These are phyloP conservation scores for Nakaseomyces sp. DNA, from an alignment of 1,139 yeast species.

Conservation along the genomic window DNA sequence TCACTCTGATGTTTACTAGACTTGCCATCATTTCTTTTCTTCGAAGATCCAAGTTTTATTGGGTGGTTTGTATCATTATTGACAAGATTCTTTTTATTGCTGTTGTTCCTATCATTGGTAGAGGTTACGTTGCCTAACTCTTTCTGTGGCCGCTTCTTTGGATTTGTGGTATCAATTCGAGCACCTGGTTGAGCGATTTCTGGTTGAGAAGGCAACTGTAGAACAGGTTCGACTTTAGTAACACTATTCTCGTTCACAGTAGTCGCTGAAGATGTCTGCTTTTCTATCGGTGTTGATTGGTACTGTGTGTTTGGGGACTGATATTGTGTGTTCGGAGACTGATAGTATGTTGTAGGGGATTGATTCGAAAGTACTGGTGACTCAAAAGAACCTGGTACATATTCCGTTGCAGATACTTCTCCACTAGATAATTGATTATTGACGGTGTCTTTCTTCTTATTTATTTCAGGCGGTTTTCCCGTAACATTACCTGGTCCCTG, in stretches of 20 bases:
- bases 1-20: constrained; percentile 1
- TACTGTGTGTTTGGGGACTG: neutral
- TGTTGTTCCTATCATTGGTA: neutral
- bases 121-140: no score
- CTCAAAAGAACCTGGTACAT: neutral
- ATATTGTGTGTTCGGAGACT: neutral
- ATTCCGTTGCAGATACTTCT: neutral
- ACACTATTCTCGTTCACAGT: neutral
- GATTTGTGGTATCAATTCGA: no score
- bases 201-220: no score
- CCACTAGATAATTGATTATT: neutral
- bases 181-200: no score
- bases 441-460: neutral
- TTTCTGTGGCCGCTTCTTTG: no score
- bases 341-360: no score
- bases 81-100: no score
- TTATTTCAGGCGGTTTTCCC: neutral
- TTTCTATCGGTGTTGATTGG: neutral
- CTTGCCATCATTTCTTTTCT: neutral
- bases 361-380: neutral
- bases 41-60: neutral
- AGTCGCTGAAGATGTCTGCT: neutral
- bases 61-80: neutral
- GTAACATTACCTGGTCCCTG: neutral
- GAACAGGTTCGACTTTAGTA: no score